Evolutionary conservation across 352 stramenopile genomes (phyloP), one percentile per base, ranked within the genome.

Genomic region (Phytopythium chamaehyphon): DNA sequence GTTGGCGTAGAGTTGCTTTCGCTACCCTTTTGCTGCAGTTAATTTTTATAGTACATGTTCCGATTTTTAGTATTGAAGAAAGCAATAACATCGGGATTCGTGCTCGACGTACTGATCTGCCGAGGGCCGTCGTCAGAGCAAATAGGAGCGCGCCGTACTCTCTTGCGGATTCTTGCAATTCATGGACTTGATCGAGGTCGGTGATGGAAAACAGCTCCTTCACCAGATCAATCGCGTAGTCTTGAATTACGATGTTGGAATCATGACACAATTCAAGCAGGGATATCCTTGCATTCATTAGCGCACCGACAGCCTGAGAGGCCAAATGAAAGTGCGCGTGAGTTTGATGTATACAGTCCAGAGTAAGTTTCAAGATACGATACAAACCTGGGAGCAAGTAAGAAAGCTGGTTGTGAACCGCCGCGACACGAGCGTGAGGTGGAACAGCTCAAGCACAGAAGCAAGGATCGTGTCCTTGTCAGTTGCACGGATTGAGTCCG

Each of bases 111-210:
- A 53, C 47, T 33, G 35, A 36, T 6, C 43, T 22, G 22, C 35
- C 35, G 6, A 92, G 56, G 7, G 79, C 73, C 15, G 53, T 69
- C 23, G 65, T 66, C 10, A 94, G 56, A 26, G 78, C 76, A 47
- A 90, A 90, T 39, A 94, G 52, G 14, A 94, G 47, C 6, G 79
- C 79, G 15, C 83, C 83, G 47, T 87, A 90, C 37, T 92, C 81
- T 43, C 83, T 59, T 33, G 81, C 83, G 2, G 81, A 76, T 40
- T 94, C 83, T 55, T 94, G 83, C 9, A 94, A 43, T 16, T 90
- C 72, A 35, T 90, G 80, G 7, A 90, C 76, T 47, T 92, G 79
- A 37, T 88, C 69, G 12, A 90, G 47, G 54, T 90, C 76, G 39
- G 85, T 79, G 36, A 79, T 70, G 15, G 73, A 64, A 52, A 92